A percentile compares a stretch with the other conserved stretches of the same genome.
These are phyloP conservation scores for Mortierella hygrophila DNA, from an alignment of 192 early-diverging fungal species.

Conservation along the genomic window DNA sequence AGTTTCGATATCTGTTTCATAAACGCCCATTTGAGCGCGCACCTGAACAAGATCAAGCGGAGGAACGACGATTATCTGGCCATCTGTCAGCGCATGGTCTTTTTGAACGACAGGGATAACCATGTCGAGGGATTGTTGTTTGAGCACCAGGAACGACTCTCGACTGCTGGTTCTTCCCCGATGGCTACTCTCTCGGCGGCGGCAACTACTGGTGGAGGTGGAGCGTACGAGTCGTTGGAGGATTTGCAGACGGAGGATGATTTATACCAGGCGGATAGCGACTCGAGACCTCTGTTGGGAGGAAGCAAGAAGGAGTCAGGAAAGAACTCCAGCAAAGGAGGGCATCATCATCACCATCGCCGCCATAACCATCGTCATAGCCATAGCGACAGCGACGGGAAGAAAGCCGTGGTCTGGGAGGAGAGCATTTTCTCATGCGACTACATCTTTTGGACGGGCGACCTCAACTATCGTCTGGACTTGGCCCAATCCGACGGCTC, in stretches of 20 bases:
- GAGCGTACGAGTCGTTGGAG: background rate
- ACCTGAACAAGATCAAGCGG: conserved; percentile 46
- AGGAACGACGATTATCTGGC: conserved; percentile 53
- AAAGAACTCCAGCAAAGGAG: conserved; percentile 1
- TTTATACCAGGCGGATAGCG: conserved; percentile 31
- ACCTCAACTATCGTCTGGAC: conserved; percentile 57
- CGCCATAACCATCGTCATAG: background rate
- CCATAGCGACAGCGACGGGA: background rate
- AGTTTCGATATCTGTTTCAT: conserved; percentile 54
- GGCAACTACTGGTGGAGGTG: background rate
- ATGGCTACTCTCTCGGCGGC: background rate
- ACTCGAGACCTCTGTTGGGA: conserved; percentile 29
- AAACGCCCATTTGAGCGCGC: conserved; percentile 54
- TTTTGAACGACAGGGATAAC: conserved; percentile 34
- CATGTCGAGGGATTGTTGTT: conserved; percentile 35
- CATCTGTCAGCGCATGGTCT: conserved; percentile 43
- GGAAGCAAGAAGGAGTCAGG: conserved; percentile 25
- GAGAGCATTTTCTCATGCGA: conserved; percentile 47
- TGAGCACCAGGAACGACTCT: conserved; percentile 38
- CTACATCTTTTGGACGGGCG: conserved; percentile 55
- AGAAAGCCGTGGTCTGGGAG: conserved; percentile 31
- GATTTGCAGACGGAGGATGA: conserved; percentile 29
- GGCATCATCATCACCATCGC: background rate
- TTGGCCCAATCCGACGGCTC: conserved; percentile 40
- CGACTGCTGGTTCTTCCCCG: conserved; percentile 3